Base-by-base conservation (phyloP, 2,329 filamentous ascomycete species). In the Aspergillus neotritici region DNA sequence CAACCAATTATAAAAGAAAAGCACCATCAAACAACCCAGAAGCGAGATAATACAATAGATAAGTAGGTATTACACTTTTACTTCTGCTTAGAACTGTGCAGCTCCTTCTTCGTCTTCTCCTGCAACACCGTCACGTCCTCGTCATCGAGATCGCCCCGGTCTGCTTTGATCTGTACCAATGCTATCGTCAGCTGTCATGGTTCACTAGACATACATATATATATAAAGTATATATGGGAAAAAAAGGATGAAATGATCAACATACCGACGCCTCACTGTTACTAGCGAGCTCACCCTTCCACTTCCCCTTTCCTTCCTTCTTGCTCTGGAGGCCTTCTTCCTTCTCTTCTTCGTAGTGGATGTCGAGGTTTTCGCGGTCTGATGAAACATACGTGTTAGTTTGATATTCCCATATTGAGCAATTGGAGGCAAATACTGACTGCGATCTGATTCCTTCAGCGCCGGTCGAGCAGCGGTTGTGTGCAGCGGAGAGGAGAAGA, bases 211-310 rank as follows among this genome's bases (percentile, higher is more conserved):
- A n/a, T n/a, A n/a, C n/a, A n/a, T n/a, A n/a, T n/a, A n/a, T n/a
- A n/a, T n/a, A n/a, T n/a, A n/a, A n/a, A n/a, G n/a, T n/a, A n/a
- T n/a, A n/a, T n/a, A n/a, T n/a, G n/a, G 32, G 35, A 6, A 40
- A 11, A 37, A 30, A 29, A 15, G 12, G 9, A 4, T 25, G 7
- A 31, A 30, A 44, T n/a, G 34, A 28, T 21, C 32, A 44, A 66
- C 76, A 52, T 68, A 93, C 75, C 55, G 79, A 80, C 64, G 86
- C 85, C 72, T 94, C 87, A 66, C 83, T 86, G 66, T 87, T 80
- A 38, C 82, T 86, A 3, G 87, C 86, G 38, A 94, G 73, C 63
- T 84, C 82, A 15, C 83, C 75, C 69, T 86, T 84, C 87, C 87
- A 93, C 61, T 87, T 76, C 41, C 75, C 83, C 62, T 79, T 76